Conservation (phyloP, 2,329 filamentous ascomycete genomes). For the Neospermospora avenae region DNA sequence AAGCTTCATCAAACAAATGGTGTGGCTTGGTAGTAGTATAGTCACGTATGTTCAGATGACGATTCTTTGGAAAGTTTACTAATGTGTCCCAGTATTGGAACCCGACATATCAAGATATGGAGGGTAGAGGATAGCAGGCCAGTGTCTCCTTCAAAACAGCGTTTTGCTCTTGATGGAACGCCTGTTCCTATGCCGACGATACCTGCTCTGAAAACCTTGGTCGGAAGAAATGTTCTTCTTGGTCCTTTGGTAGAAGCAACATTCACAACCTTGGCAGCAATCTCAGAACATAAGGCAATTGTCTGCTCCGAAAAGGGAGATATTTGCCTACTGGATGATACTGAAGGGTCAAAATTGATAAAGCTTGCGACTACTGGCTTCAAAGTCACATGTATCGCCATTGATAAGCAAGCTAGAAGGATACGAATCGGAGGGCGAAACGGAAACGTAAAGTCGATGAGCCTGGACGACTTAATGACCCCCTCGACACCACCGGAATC, state of each 20-base stretch:
- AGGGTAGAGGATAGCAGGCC: conserved; percentile 66
- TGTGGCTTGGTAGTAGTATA: conserved; percentile 82
- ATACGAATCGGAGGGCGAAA: conserved; percentile 38
- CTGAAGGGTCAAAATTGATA: conserved; percentile 66
- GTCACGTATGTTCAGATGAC: conserved; percentile 55
- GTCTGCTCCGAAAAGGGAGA: conserved; percentile 86
- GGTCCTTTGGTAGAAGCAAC: conserved; percentile 78
- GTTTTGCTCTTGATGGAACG: conserved; percentile 46
- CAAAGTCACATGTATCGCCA: conserved; percentile 41
- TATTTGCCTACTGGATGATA: conserved; percentile 80
- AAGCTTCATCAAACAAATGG: conserved; percentile 78
- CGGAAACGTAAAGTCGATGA: conserved; percentile 46
- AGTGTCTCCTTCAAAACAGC: conserved; percentile 62
- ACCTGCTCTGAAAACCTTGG: conserved; percentile 63
- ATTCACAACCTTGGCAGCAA: conserved; percentile 72
- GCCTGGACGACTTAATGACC: conserved; percentile 42
- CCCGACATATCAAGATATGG: conserved; percentile 93
- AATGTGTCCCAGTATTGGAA: conserved; percentile 56
- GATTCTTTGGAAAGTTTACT: conserved; percentile 12
- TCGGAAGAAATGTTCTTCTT: conserved; percentile 83
- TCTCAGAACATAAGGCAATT: conserved; percentile 72
- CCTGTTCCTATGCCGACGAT: conserved; percentile 36
- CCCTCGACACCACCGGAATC: conserved; percentile 34
- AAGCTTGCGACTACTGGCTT: conserved; percentile 67
- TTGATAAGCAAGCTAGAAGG: conserved; percentile 35